Evolutionary conservation across 2,329 filamentous ascomycete species (phyloP), one percentile per base, ranked within the genome.

Genomic region (Fusarium sambucinum): DNA sequence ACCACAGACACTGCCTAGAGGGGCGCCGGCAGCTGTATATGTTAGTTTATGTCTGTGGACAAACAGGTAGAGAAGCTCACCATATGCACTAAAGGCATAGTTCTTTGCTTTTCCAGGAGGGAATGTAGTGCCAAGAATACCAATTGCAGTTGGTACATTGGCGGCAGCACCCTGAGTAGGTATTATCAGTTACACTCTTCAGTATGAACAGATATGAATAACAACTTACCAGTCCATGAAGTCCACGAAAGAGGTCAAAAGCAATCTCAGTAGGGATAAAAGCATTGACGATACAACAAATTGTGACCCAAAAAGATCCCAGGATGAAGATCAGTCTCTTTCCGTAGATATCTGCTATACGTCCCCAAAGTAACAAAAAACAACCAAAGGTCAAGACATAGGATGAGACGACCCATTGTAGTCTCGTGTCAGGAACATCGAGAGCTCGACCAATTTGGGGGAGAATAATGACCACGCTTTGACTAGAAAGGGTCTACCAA

Each of bases 61-160:
- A 16, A 11, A 4, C 5, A n/a, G n/a, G 14, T 17, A 16, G 14
- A n/a, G 19, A 8, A 16, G 7, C 79, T 57, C 73, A 85, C 84
- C 84, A 59, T 90, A 91, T 23, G 85, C 83, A 37, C 86, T 87
- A 69, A 92, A 92, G 2, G 89, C 89, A 73, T 91, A 90, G 70
- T 90, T 92, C 77, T 91, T 92, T 6, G 89, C 86, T 66, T 87
- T 89, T 0, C 90, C 88, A 0, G 89, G 89, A 2, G 86, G 85
- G 55, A 92, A 92, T 0, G 88, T 91, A 2, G 86, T 86, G 1
- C 89, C 89, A 4, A 92, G 76, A 38, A 92, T 92, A 1, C 90
- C 90, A 72, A 92, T 87, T 0, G 90, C 90, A 0, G 89, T 91
- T 0, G 90, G 90, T 1, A 92, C 88, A 72, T 90, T 92, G 17